These are phyloP conservation scores for Datura wrightii DNA, from an alignment of 257 asterid species.

Conservation along the genomic window DNA sequence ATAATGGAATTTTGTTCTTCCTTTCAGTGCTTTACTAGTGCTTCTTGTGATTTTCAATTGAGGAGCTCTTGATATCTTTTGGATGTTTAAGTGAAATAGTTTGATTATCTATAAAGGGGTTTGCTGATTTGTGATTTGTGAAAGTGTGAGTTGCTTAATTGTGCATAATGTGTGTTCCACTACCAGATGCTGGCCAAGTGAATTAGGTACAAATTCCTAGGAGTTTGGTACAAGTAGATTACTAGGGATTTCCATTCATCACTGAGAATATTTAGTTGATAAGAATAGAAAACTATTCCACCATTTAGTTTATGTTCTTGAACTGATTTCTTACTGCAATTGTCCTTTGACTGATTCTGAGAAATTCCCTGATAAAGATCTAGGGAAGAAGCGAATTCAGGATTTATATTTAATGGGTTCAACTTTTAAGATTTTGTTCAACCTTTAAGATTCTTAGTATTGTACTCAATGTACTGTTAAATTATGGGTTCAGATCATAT, in stretches of 20 bases:
- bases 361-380: not conserved
- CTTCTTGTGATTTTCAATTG: constrained; percentile 15
- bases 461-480: not conserved
- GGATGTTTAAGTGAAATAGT: not conserved
- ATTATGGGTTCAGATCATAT: not conserved
- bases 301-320: not conserved
- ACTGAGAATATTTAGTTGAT: not conserved
- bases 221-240: not conserved
- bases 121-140: not conserved
- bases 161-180: not conserved
- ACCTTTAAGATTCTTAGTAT: no score
- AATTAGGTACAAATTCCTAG: not conserved
- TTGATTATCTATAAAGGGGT: not conserved
- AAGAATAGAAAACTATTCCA: not conserved
- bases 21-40: not conserved
- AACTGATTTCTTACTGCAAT: not conserved
- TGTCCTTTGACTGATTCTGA: not conserved
- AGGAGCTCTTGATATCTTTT: not conserved
- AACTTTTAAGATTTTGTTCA: not conserved
- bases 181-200: not conserved
- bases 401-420: not conserved
- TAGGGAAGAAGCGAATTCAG: not conserved
- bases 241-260: not conserved
- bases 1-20: constrained; percentile 3
- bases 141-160: constrained; percentile 9